Evolutionary conservation across 2,329 filamentous ascomycete genomes (phyloP).

Genomic region (Colletotrichum magnum): DNA sequence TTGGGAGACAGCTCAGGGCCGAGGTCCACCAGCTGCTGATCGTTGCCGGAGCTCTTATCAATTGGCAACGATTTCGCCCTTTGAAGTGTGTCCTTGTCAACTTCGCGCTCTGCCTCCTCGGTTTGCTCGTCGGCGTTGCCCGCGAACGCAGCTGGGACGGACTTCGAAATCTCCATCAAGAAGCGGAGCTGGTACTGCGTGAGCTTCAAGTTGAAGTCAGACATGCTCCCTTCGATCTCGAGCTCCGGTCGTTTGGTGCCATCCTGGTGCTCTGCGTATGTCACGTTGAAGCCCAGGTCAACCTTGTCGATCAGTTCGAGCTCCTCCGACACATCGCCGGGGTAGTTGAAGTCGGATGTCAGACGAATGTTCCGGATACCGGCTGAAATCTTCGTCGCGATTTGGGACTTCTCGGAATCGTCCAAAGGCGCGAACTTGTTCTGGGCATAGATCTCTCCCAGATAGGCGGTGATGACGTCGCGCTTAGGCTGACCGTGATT

Average conservation of each 20-base stretch:
- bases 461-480: constrained; percentile 90
- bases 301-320: constrained; percentile 98
- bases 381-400: constrained; percentile 90
- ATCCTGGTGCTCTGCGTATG: constrained; percentile 87
- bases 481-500: constrained; percentile 77
- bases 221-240: constrained; percentile 93
- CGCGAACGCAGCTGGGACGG: constrained; percentile 89
- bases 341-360: constrained; percentile 90
- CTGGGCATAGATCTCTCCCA: constrained; percentile 97
- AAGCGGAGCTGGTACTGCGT: constrained; percentile 95
- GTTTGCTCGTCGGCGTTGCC: constrained; percentile 80
- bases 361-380: constrained; percentile 94
- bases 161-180: constrained; percentile 86
- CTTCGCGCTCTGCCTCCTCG: constrained; percentile 80
- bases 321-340: constrained; percentile 80
- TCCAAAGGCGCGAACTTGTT: constrained; percentile 92
- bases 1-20: constrained; percentile 79
- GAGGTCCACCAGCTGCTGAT: constrained; percentile 66
- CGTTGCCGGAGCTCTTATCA: constrained; percentile 51
- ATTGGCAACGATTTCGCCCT: constrained; percentile 57
- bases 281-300: constrained; percentile 92
- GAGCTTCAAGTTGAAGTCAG: constrained; percentile 89
- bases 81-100: constrained; percentile 71
- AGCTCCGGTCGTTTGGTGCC: constrained; percentile 87
- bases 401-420: constrained; percentile 78